Evolutionary conservation across 2,329 filamentous ascomycete genomes (phyloP).

Genomic region (Stachybotrys echinatus): DNA sequence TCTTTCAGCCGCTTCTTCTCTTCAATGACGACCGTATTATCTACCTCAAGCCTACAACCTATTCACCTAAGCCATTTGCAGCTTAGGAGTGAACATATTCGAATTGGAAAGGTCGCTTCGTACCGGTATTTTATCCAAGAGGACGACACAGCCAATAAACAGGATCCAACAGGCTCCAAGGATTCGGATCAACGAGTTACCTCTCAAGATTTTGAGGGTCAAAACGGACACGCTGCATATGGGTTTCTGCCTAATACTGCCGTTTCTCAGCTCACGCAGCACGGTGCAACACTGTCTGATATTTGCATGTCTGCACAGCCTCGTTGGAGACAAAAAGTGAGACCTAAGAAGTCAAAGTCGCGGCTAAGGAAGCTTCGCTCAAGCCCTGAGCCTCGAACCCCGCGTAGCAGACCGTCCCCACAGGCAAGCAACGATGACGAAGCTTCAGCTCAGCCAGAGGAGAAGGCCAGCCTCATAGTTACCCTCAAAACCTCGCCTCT

Average conservation of each 20-base stretch:
- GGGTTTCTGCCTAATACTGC: constrained; percentile 4
- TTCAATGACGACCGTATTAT: constrained; percentile 28
- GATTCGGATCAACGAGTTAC: too few relatives aligned
- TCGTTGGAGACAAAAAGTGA: too few relatives aligned
- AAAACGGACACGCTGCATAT: constrained; percentile 2
- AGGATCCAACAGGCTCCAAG: neutral
- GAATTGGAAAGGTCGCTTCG: constrained; percentile 30
- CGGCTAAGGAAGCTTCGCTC: too few relatives aligned
- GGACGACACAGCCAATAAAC: neutral
- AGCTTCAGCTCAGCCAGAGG: neutral
- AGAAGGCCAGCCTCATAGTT: neutral
- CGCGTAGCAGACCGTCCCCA: neutral
- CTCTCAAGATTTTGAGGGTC: too few relatives aligned
- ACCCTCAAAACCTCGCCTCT: neutral
- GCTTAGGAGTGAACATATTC: constrained; percentile 27
- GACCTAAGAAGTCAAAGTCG: too few relatives aligned
- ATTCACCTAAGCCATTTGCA: constrained; percentile 25
- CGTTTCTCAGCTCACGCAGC: neutral
- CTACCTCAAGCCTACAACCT: constrained; percentile 25
- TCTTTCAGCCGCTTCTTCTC: constrained; percentile 32
- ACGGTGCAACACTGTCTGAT: neutral
- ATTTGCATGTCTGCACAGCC: neutral
- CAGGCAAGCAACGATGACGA: neutral
- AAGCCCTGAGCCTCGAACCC: too few relatives aligned
- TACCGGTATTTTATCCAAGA: constrained; percentile 22